A percentile compares a stretch with the other conserved stretches of the same genome.
phyloP scores from a whole-genome alignment of 371 early-diverging fungal genomes.

The Chytridiales sp. region DNA sequence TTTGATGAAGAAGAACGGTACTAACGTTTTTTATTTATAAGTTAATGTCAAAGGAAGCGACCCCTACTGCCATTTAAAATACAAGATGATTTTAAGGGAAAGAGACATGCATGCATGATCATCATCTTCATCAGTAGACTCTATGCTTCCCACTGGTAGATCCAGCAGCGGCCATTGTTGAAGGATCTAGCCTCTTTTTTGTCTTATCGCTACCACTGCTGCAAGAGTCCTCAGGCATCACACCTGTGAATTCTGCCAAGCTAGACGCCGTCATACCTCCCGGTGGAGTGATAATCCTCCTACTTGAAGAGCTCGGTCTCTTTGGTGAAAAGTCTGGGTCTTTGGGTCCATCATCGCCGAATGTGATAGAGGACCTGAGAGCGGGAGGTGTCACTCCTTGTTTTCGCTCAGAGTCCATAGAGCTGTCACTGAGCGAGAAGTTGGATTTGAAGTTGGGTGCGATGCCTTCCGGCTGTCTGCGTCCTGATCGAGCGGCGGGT shows the following conservation, averaged over 20 bases:
- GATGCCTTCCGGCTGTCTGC: slow-evolving; percentile 8
- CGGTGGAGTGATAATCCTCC: slow-evolving; percentile 8
- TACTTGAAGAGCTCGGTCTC: neutral
- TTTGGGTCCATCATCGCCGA: slow-evolving; percentile 10
- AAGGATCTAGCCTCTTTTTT: slow-evolving; percentile 9
- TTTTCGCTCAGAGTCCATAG: neutral
- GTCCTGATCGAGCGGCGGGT: neutral
- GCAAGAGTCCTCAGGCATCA: no score
- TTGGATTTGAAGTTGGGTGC: slow-evolving; percentile 16
- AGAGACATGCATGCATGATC: no score
- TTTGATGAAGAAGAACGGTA: no score
- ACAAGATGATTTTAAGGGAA: no score
- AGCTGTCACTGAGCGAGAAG: slow-evolving; percentile 7
- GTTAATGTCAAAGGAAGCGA: no score
- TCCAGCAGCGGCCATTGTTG: slow-evolving; percentile 10
- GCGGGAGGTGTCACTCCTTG: neutral
- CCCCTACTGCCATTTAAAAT: no score
- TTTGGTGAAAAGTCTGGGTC: slow-evolving; percentile 9
- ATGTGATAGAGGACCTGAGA: slow-evolving; percentile 4
- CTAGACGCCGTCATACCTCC: slow-evolving; percentile 1
- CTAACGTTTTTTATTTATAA: no score
- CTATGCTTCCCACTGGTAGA: slow-evolving; percentile 10
- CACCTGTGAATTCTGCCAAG: slow-evolving; percentile 13
- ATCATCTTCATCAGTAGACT: slow-evolving; percentile 10
- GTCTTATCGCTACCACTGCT: no score